A percentile compares a stretch with the other conserved stretches of the same genome.
Conservation (phyloP, 441 rosid species). For the Euphorbia schlechtendalii region DNA sequence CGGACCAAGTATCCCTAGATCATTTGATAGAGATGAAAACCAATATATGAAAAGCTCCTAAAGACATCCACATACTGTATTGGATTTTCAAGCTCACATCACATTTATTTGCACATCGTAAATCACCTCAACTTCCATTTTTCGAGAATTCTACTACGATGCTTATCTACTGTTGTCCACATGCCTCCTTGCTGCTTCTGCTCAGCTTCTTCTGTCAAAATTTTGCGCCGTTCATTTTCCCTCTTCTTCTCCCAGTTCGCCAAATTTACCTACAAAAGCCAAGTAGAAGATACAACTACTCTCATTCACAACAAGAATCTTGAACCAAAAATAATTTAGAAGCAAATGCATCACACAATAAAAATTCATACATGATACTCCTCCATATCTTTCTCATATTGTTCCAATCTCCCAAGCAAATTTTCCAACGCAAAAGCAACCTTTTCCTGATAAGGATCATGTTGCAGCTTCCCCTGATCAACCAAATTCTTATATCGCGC, state of each 20-base stretch:
- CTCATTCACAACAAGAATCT: slow-evolving; percentile 10
- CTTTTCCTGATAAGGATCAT: slow-evolving; percentile 69
- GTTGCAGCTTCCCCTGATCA: slow-evolving; percentile 62
- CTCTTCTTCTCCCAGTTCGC: slow-evolving; percentile 77
- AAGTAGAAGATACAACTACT: slow-evolving; percentile 10
- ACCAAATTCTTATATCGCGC: slow-evolving; percentile 49
- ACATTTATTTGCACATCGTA: not conserved
- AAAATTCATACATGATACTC: slow-evolving; percentile 53
- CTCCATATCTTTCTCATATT: slow-evolving; percentile 79
- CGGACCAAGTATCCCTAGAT: not conserved
- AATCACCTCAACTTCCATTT: slow-evolving; percentile 58
- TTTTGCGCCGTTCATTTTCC: slow-evolving; percentile 52
- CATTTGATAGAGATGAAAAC: not conserved
- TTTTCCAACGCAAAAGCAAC: slow-evolving; percentile 61
- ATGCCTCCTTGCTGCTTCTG: slow-evolving; percentile 54
- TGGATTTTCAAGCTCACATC: not conserved
- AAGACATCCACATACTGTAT: not conserved
- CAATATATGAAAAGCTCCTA: not conserved
- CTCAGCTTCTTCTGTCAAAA: slow-evolving; percentile 79
- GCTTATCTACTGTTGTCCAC: slow-evolving; percentile 51
- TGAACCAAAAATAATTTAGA: not conserved
- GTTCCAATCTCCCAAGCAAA: slow-evolving; percentile 61
- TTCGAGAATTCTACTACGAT: slow-evolving; percentile 40
- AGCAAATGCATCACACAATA: not conserved
- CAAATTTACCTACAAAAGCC: slow-evolving; percentile 41